These are phyloP conservation scores for Eleusine coracana DNA, from an alignment of 176 grass and related monocot genomes.

Conservation along the genomic window DNA sequence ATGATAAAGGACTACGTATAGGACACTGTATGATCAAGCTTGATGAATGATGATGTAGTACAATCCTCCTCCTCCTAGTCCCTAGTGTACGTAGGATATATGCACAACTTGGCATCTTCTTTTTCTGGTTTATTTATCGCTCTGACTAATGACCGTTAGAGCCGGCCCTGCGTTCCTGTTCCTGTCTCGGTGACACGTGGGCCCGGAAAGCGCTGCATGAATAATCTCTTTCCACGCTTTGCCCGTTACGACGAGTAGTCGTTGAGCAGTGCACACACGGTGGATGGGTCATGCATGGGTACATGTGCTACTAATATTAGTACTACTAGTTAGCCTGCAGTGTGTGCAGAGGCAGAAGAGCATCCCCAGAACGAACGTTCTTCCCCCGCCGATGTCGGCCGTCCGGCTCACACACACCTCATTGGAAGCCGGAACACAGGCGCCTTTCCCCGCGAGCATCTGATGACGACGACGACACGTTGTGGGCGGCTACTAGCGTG, in stretches of 20 bases:
- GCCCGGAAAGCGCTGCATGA: background rate
- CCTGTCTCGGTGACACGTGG: background rate
- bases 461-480: background rate
- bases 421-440: background rate
- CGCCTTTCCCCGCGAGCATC: background rate
- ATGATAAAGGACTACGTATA: too few relatives aligned
- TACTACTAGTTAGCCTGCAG: too few relatives aligned
- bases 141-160: conserved; percentile 1
- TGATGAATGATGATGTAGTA: background rate
- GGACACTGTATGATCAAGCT: background rate
- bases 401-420: too few relatives aligned
- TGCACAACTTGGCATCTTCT: too few relatives aligned
- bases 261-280: too few relatives aligned
- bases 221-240: too few relatives aligned
- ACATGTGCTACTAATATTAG: background rate
- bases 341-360: too few relatives aligned
- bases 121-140: too few relatives aligned
- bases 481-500: background rate
- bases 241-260: too few relatives aligned
- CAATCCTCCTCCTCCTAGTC: too few relatives aligned
- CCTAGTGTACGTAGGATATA: too few relatives aligned
- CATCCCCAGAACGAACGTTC: conserved; percentile 9
- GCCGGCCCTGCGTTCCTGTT: background rate
- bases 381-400: background rate
- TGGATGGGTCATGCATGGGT: conserved; percentile 5